Conservation (phyloP, 371 early-diverging fungal species). For the Homolaphlyctis polyrhiza region DNA sequence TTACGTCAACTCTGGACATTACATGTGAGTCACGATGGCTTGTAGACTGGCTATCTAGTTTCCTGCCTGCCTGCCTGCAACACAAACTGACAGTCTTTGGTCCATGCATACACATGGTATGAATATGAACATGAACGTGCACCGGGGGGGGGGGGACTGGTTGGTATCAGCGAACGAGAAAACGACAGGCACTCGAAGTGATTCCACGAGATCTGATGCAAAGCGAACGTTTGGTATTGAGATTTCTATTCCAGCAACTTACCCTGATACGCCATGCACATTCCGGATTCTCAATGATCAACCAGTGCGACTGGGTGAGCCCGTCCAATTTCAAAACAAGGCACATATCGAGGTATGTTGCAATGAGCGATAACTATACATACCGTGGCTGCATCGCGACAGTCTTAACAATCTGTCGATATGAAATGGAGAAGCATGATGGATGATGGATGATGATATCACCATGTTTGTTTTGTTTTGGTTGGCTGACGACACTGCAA, state of each 20-base stretch:
- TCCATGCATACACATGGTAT: not conserved
- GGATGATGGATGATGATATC: too few relatives aligned
- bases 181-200: not conserved
- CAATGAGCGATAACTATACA: too few relatives aligned
- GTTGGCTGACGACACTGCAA: too few relatives aligned
- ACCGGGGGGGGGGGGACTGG: not conserved
- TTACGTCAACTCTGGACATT: not conserved
- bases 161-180: too few relatives aligned
- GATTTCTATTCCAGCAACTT: not conserved
- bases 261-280: not conserved
- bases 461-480: too few relatives aligned
- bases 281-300: constrained; percentile 3
- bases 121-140: not conserved
- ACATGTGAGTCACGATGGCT: not conserved
- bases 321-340: too few relatives aligned
- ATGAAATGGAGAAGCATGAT: too few relatives aligned
- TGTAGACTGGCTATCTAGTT: not conserved
- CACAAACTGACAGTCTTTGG: not conserved
- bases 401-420: too few relatives aligned
- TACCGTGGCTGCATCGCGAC: too few relatives aligned
- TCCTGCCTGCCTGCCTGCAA: not conserved
- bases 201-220: not conserved
- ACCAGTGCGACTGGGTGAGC: too few relatives aligned
- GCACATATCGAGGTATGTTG: too few relatives aligned
- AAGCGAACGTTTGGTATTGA: not conserved